A percentile compares a stretch with the other conserved stretches of the same genome.
phyloP scores from a whole-genome alignment of 2,329 filamentous ascomycete genomes.

The Colletotrichum liaoningense region DNA sequence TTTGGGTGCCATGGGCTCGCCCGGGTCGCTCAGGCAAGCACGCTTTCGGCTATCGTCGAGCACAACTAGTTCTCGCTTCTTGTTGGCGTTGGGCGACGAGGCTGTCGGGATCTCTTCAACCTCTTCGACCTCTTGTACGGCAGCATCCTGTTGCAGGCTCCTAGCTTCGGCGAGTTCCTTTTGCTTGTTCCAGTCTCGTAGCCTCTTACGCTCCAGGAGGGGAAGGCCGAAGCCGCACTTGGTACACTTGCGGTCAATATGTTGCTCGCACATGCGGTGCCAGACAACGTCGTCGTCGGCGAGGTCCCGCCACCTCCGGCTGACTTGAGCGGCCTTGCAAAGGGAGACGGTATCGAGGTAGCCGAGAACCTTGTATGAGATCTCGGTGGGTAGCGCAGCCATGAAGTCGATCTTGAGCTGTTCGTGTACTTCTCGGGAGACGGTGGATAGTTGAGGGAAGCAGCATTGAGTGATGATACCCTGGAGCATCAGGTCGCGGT shows the following conservation, averaged over 20 bases:
- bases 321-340: slow-evolving; percentile 96
- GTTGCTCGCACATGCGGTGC: slow-evolving; percentile 93
- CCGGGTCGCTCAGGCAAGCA: slow-evolving; percentile 40
- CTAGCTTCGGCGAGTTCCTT: slow-evolving; percentile 69
- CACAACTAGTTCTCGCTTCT: slow-evolving; percentile 47
- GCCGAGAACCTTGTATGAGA: slow-evolving; percentile 93
- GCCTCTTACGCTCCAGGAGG: slow-evolving; percentile 85
- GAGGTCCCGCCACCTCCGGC: slow-evolving; percentile 84
- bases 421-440: slow-evolving; percentile 90
- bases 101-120: slow-evolving; percentile 38
- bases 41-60: slow-evolving; percentile 50
- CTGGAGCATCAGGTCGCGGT: slow-evolving; percentile 95
- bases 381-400: slow-evolving; percentile 85
- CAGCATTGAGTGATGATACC: slow-evolving; percentile 97
- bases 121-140: slow-evolving; percentile 38
- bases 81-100: slow-evolving; percentile 40
- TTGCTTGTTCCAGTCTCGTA: slow-evolving; percentile 88
- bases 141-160: slow-evolving; percentile 38
- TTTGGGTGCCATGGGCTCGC: slow-evolving; percentile 29
- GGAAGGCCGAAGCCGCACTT: slow-evolving; percentile 97
- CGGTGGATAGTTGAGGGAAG: slow-evolving; percentile 94
- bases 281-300: slow-evolving; percentile 99
- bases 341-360: slow-evolving; percentile 94
- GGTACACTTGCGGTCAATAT: slow-evolving; percentile 92
- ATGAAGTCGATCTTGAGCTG: slow-evolving; percentile 98